Evolutionary conservation across 2,329 filamentous ascomycete species (phyloP).

Genomic region (Chrysosphaeria jannelii): DNA sequence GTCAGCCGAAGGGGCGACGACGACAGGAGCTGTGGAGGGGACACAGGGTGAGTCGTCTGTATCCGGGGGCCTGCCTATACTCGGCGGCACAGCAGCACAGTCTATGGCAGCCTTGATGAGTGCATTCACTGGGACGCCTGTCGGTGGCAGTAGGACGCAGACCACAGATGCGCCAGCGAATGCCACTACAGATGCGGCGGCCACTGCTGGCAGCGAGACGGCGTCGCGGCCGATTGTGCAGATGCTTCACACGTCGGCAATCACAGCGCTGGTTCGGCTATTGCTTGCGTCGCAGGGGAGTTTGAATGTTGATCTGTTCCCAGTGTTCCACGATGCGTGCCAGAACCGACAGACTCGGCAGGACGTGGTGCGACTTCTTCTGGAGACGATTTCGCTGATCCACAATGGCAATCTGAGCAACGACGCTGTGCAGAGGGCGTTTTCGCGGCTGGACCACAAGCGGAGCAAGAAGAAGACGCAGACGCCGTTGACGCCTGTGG

Average conservation of each 20-base stretch:
- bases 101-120: too few species aligned
- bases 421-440: conserved; percentile 69
- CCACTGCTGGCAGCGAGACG: conserved; percentile 17
- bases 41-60: too few species aligned
- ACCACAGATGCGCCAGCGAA: conserved; percentile 20
- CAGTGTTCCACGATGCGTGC: conserved; percentile 70
- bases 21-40: too few species aligned
- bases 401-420: conserved; percentile 89
- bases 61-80: too few species aligned
- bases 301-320: conserved; percentile 55
- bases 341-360: conserved; percentile 89
- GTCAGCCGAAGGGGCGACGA: too few species aligned
- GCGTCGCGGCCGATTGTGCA: conserved; percentile 66
- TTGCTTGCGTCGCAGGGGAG: conserved; percentile 94
- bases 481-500: conserved; percentile 30
- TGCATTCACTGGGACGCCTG: too few species aligned
- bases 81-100: too few species aligned
- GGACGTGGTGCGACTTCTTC: conserved; percentile 72
- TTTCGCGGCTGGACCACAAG: conserved; percentile 48
- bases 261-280: conserved; percentile 84
- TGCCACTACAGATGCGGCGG: conserved; percentile 17
- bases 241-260: conserved; percentile 85
- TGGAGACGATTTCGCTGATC: conserved; percentile 78
- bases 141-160: not conserved
- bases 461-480: conserved; percentile 12